phyloP scores from a whole-genome alignment of 805 yeast genomes.

The Tetrapisispora nanseiensis region DNA sequence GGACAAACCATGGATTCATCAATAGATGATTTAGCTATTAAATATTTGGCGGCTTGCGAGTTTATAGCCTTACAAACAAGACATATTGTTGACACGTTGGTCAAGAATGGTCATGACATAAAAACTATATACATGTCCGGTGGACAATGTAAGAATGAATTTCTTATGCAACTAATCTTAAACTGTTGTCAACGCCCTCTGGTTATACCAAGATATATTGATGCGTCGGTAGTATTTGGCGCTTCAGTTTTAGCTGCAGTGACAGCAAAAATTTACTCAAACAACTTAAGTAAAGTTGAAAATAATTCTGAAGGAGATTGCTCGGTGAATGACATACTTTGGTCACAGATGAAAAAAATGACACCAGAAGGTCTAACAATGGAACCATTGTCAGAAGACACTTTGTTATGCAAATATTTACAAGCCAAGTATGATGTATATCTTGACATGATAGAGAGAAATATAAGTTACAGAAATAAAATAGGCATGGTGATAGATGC shows the following conservation, averaged over 20 bases:
- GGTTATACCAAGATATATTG: conserved; percentile 87
- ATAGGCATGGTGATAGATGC: conserved; percentile 41
- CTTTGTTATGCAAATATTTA: conserved; percentile 62
- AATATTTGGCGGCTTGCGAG: conserved; percentile 89
- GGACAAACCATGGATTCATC: conserved; percentile 90
- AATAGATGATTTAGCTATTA: conserved; percentile 72
- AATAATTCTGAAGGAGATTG: background rate
- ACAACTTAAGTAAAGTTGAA: too few species aligned
- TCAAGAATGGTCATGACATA: conserved; percentile 66
- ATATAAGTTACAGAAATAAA: conserved; percentile 61
- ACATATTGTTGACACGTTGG: conserved; percentile 85
- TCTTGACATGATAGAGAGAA: conserved; percentile 78
- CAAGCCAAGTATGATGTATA: conserved; percentile 75
- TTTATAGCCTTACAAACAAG: conserved; percentile 96
- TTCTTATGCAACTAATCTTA: conserved; percentile 81
- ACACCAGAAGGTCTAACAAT: conserved; percentile 80
- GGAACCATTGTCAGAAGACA: conserved; percentile 46
- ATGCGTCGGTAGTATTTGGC: conserved; percentile 95
- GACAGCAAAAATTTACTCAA: conserved; percentile 44
- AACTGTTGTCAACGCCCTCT: conserved; percentile 89
- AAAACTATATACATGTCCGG: conserved; percentile 82
- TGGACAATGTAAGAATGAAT: conserved; percentile 90
- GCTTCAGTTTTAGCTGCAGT: conserved; percentile 91
- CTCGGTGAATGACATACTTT: conserved; percentile 35
- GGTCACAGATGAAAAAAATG: conserved; percentile 80